Evolutionary conservation across 192 early-diverging fungal genomes (phyloP).

Genomic region (Phlyctochytrium bullatum): DNA sequence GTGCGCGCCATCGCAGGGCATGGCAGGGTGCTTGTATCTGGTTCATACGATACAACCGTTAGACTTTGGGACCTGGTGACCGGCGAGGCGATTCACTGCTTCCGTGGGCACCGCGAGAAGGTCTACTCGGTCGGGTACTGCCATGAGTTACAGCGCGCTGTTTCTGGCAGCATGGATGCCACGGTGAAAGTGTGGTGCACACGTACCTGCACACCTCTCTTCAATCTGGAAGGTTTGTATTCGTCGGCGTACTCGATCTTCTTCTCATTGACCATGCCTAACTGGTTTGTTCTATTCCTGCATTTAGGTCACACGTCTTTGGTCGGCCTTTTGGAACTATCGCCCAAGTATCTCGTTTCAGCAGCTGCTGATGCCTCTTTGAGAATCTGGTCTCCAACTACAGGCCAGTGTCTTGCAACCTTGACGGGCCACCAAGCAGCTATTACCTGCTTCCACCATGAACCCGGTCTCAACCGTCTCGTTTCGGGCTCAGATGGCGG

Average conservation of each 20-base stretch:
- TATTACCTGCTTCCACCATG: conserved; percentile 99
- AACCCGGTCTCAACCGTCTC: conserved; percentile 76
- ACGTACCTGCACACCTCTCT: conserved; percentile 72
- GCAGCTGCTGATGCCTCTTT: conserved; percentile 94
- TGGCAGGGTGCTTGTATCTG: conserved; percentile 83
- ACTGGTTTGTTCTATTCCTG: conserved; percentile 5
- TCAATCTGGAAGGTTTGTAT: conserved; percentile 63
- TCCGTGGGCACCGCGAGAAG: conserved; percentile 87
- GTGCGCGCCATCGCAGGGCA: conserved; percentile 91
- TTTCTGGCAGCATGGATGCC: conserved; percentile 93
- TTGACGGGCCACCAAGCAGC: conserved; percentile 79
- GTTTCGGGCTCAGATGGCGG: conserved; percentile 93
- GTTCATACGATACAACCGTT: conserved; percentile 88
- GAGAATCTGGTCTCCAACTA: conserved; percentile 85
- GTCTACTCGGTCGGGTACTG: conserved; percentile 95
- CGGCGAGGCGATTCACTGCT: conserved; percentile 64
- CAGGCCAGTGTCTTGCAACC: conserved; percentile 58
- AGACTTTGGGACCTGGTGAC: conserved; percentile 86
- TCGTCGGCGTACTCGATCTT: neutral
- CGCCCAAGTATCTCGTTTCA: conserved; percentile 82
- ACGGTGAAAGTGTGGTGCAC: conserved; percentile 92
- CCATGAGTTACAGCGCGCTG: conserved; percentile 76
- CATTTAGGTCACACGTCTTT: conserved; percentile 82
- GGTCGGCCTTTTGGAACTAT: conserved; percentile 88
- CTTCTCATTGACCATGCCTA: neutral